Evolutionary conservation across 2,329 filamentous ascomycete species (phyloP), one percentile per base, ranked within the genome.

Genomic region (Aspergillus sp.): DNA sequence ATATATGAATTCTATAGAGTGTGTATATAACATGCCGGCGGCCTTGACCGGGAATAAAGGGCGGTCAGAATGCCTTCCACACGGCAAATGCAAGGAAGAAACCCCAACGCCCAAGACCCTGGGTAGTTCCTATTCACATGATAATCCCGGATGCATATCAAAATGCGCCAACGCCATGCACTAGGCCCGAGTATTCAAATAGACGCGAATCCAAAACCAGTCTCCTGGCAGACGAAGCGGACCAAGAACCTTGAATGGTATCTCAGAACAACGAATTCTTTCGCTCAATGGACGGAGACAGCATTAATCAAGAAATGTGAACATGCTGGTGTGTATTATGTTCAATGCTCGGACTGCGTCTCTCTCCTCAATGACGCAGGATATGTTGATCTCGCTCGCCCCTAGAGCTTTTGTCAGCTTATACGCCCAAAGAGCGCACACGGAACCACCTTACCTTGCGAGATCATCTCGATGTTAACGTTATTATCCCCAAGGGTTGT

Each of bases 381-480:
- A 94, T 39, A 98, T 98, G 60, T 96, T 98, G 64, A 98, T 98
- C 68, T 98, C 91, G 57, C 88, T 95, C 15, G 91, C 91, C 51
- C 88, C 86, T 93, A 45, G 15, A 45, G n/a, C n/a, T n/a, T n/a
- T n/a, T n/a, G n/a, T n/a, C n/a, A n/a, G n/a, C n/a, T n/a, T n/a
- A n/a, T n/a, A n/a, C n/a, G n/a, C n/a, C n/a, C n/a, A n/a, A n/a
- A n/a, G n/a, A n/a, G n/a, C n/a, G n/a, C n/a, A n/a, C n/a, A n/a
- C n/a, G n/a, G n/a, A 30, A 33, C 14, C 29, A 14, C 24, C 14
- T 52, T 70, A 89, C 91, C 91, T 67, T 98, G 91, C 15, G 86
- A 94, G 47, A 98, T 98, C 91, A 98, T 98, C 66, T 98, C 91
- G 48, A 98, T 86, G 58, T 98, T 98, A 54, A 98, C 80, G 49